Evolutionary conservation across 1,284 basidiomycete species (phyloP).

Genomic region (Rhodotorula sp.): DNA sequence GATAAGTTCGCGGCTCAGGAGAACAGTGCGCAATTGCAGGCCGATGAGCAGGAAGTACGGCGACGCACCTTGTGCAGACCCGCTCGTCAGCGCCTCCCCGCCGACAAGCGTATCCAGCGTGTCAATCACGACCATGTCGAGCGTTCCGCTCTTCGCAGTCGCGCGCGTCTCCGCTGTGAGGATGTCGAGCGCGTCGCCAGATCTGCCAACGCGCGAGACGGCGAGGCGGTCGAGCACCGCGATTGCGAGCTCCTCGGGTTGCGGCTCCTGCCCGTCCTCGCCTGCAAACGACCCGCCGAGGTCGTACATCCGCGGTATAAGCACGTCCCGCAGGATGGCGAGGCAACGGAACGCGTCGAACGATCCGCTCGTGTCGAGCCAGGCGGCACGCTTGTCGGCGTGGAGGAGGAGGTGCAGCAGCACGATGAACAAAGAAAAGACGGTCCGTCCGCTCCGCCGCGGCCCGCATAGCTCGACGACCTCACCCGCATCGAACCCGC

Average conservation of each 20-base stretch:
- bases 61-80: conserved; percentile 12
- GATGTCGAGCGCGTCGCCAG: conserved; percentile 13
- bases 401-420: conserved; percentile 17
- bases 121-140: conserved; percentile 20
- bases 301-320: conserved; percentile 8
- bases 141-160: background rate
- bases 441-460: conserved; percentile 9
- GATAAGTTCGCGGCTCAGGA: too few relatives aligned
- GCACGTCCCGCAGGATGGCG: conserved; percentile 17
- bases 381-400: conserved; percentile 9
- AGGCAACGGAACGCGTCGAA: conserved; percentile 31
- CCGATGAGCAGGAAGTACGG: rapidly evolving
- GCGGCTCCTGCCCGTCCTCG: background rate
- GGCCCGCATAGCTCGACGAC: conserved; percentile 24
- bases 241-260: conserved; percentile 15
- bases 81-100: conserved; percentile 1
- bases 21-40: background rate
- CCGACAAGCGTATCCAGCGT: conserved; percentile 16
- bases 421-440: conserved; percentile 10
- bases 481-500: conserved; percentile 5
- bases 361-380: conserved; percentile 19
- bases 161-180: background rate
- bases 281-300: conserved; percentile 2
- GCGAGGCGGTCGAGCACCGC: conserved; percentile 20
- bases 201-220: conserved; percentile 5